Evolutionary conservation across 371 early-diverging fungal genomes (phyloP), one percentile per base, ranked within the genome.

Genomic region (Mucor mucedo): DNA sequence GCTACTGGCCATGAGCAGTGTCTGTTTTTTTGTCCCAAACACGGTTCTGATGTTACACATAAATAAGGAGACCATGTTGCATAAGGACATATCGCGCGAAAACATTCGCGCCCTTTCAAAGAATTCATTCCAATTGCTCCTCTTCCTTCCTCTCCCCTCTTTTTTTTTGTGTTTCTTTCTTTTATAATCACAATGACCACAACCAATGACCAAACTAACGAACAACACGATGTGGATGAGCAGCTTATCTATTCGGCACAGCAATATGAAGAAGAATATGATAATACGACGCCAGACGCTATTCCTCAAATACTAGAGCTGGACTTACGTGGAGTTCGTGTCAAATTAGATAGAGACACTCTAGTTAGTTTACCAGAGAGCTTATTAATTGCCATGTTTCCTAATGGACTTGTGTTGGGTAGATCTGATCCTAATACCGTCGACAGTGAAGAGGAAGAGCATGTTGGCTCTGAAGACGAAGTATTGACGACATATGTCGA

Each of bases 361-460:
- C 76, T 91, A 4, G 81, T 86, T 68, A 84, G 78, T 35, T 65
- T 91, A 35, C 91, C 91, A 28, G 90, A 91, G 63, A 85, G 86
- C 44, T 76, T 91, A 64, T 77, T 89, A 39, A 84, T 86, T 66
- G 87, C 87, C 65, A 91, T 91, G 90, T 91, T 91, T 65, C 91
- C 91, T 5, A 85, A 88, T 63, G 91, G 91, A 2, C 78, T 89
- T 56, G 72, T 85, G 42, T 79, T 89, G 5, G 83, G 84, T 16
- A 79, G 81, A 35, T 54, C 52, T 14, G 54, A 72, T 33, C 41
- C 58, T 2, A 77, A 75, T 8, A 49, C 62, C 28, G 66, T 73
- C 38, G 74, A 73, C 21, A 70, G 78, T 40, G 54, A 73, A 67
- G 14, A 78, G 68, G 53, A 63, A 56, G 77, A 75, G 79, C 38